Evolutionary conservation across 371 early-diverging fungal species (phyloP), one percentile per base, ranked within the genome.

Genomic region (Sanchytrium tribonematis): DNA sequence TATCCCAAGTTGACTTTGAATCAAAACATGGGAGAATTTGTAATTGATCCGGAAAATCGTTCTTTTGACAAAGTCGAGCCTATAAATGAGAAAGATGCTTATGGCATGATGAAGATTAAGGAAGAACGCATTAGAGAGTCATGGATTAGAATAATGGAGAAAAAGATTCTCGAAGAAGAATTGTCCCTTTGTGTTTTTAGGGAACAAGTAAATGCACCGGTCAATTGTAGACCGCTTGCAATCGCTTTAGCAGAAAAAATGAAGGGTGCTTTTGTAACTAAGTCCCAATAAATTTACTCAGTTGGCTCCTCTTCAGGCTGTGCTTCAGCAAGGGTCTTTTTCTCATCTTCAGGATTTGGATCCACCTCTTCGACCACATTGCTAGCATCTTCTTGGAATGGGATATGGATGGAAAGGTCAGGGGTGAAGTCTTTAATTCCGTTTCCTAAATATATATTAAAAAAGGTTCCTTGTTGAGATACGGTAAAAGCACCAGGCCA

Each of bases 401-500:
- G 22, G 22, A 48, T 48, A 12, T 5, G 22, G 22, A 48, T 48
- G 48, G 12, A 12, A 12, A 5, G 5, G 48, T 48, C 48, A 48
- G 22, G 12, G 22, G 22, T 22, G 22, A 48, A 48, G 48, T 48
- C 48, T 30, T 81, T 79, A 28, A 75, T 71, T 2, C 82, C 82
- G 68, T 82, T 78, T 16, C 82, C 82, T 1, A 82, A 72, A 70
- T 82, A 82, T 31, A 82, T 68, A 72, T 77, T 79, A 28, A 77
- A 75, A 72, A 82, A 82, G 69, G 79, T 80, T 70, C 79, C 82
- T 69, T 77, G 74, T 74, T 79, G 79, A n/a, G 77, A 75, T 1
- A 82, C 75, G 29, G 76, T 72, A 29, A 66, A 65, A 0, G 82
- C 80, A 16, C 82, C 82, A n/a, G 82, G 82, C 82, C 82, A 82